Evolutionary conservation across 345 rosid species (phyloP), one percentile per base, ranked within the genome.

Genomic region (Gossypium turneri): DNA sequence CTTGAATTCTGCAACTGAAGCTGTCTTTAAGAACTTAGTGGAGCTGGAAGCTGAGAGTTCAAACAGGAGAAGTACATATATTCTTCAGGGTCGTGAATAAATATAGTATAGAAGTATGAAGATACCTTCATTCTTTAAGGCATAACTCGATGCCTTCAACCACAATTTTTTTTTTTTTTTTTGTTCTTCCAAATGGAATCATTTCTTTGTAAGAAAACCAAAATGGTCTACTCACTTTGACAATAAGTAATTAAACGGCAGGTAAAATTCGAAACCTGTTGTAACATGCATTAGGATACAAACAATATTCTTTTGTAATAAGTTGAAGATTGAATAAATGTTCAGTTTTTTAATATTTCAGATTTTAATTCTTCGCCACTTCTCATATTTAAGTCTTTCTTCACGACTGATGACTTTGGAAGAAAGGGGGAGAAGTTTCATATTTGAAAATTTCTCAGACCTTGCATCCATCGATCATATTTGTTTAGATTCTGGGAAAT

Each of bases 1-100:
- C 80, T 78, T 94, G 75, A 78, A 60, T n/a, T 80, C 52, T 44
- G 90, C 98, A 1, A 82, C 95, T 12, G 90, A 88, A 58, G 98
- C 97, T 9, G 86, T 94, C 13, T 22, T 83, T 12, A 69, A 83
- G 80, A 92, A 89, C 79, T 73, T 92, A 81, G 72, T 87, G 15
- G 95, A 88, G 76, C 81, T 81, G 57, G 95, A 89, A 9, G 88
- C 79, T 15, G 87, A 73, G 61, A 12, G 57, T 55, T 19, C 75
- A 34, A 64, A 47, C 63, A 61, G 51, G 73, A 76, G 68, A 17
- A 76, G 67, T 7, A 53, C 41, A 44, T 73, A 67, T 78, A 19
- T 66, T 70, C 48, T 71, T 60, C 73, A 76, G 76, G 72, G 67
- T 57, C 58, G 45, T 69, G 29, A 71, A 58, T 9, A 24, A 58